phyloP scores from a whole-genome alignment of 225 moss, liverwort and hornwort species.

The Physcomitrellopsis africana region DNA sequence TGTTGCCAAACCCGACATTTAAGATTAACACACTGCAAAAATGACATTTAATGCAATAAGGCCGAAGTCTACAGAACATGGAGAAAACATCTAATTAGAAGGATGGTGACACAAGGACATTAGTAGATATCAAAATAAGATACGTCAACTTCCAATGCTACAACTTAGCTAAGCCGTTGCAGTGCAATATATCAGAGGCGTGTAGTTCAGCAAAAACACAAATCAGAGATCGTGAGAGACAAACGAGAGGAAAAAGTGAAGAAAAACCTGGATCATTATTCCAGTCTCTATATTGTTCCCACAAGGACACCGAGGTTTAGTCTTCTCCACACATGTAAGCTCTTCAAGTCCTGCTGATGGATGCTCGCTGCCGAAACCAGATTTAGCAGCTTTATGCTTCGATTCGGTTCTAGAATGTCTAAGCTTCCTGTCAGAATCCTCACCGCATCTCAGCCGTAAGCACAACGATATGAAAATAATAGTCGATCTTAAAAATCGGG shows the following conservation, averaged over 20 bases:
- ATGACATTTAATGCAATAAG: not conserved
- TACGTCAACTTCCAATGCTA: not conserved
- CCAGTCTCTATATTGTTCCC: constrained; percentile 64
- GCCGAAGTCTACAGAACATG: not conserved
- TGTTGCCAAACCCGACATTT: constrained; percentile 94
- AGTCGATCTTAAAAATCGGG: not conserved
- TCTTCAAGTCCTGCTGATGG: constrained; percentile 74
- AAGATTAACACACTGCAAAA: constrained; percentile 71
- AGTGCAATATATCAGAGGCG: not conserved
- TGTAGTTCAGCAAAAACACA: not conserved
- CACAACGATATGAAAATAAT: not conserved
- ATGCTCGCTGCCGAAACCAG: constrained; percentile 69
- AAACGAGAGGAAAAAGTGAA: not conserved
- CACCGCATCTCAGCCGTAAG: constrained; percentile 15
- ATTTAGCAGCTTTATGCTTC: constrained; percentile 53
- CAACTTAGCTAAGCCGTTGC: not conserved
- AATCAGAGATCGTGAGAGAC: not conserved
- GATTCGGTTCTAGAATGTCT: constrained; percentile 48
- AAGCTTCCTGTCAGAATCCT: constrained; percentile 55
- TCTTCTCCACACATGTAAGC: constrained; percentile 49
- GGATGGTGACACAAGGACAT: not conserved
- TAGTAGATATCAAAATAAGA: constrained; percentile 1
- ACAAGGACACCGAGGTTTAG: constrained; percentile 78
- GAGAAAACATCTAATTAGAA: not conserved
- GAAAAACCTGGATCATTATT: constrained; percentile 76